These are phyloP conservation scores for Colletotrichum euphorbiae DNA, from an alignment of 2,329 filamentous ascomycete genomes.

Conservation along the genomic window DNA sequence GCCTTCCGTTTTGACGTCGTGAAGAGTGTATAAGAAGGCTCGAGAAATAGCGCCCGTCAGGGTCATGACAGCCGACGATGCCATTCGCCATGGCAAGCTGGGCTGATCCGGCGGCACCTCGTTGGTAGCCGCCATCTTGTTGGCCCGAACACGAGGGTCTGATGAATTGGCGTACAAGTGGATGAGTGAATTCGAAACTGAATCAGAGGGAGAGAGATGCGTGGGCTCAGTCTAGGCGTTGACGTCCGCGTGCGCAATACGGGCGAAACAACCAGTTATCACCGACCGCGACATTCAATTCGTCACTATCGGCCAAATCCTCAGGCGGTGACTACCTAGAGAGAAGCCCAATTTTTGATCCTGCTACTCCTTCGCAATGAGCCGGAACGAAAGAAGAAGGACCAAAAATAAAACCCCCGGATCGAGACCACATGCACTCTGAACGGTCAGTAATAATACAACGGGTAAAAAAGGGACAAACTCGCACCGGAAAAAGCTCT, in stretches of 20 bases:
- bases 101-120: constrained; percentile 55
- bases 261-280: too few relatives aligned
- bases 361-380: too few relatives aligned
- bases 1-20: constrained; percentile 80
- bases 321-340: too few relatives aligned
- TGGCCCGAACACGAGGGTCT: neutral
- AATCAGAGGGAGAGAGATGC: too few relatives aligned
- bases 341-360: too few relatives aligned
- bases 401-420: too few relatives aligned
- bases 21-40: constrained; percentile 80
- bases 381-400: too few relatives aligned
- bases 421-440: neutral
- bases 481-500: constrained; percentile 15
- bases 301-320: too few relatives aligned
- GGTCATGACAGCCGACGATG: constrained; percentile 81
- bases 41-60: constrained; percentile 77
- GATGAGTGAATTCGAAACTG: neutral
- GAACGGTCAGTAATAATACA: neutral
- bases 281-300: too few relatives aligned
- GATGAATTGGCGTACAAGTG: neutral
- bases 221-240: too few relatives aligned
- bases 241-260: too few relatives aligned
- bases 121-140: constrained; percentile 12
- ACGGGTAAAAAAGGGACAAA: neutral
- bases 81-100: constrained; percentile 76